phyloP scores from a whole-genome alignment of 2,329 filamentous ascomycete genomes.

The Thielaviopsis euricoi region DNA sequence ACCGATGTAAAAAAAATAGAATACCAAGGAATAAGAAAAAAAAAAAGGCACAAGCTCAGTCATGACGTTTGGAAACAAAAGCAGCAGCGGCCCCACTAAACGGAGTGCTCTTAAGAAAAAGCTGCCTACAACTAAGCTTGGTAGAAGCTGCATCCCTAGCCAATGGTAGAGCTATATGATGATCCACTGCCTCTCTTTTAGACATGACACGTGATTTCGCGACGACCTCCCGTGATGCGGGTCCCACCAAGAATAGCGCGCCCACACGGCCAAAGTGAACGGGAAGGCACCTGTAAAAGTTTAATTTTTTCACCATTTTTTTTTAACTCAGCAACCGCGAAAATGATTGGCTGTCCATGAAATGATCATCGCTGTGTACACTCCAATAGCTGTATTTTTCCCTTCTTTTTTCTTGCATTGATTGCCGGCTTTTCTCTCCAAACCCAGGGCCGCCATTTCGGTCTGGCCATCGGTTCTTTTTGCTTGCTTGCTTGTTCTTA shows the following conservation, averaged over 20 bases:
- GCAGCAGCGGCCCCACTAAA: not conserved
- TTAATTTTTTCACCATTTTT: not conserved
- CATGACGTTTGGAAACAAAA: constrained; percentile 6
- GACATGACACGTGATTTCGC: not conserved
- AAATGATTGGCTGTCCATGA: not conserved
- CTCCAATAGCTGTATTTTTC: not conserved
- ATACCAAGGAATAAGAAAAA: not conserved
- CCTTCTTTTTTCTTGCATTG: not conserved
- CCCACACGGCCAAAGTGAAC: not conserved
- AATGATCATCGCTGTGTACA: too few relatives aligned
- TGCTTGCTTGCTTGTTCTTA: not conserved
- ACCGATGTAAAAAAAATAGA: not conserved
- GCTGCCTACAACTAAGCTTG: not conserved
- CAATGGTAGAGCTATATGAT: not conserved
- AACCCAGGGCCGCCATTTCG: not conserved
- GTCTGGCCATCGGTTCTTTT: not conserved
- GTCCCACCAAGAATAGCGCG: not conserved
- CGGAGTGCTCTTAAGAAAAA: not conserved
- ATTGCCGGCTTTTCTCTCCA: not conserved
- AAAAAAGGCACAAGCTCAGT: not conserved
- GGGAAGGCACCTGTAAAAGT: not conserved
- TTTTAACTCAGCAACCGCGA: not conserved
- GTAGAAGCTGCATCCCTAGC: not conserved
- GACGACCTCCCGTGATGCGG: not conserved
- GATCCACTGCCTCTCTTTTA: not conserved